Base-by-base conservation (phyloP, 1,284 basidiomycete genomes). In the Phellinidium pouzarii region DNA sequence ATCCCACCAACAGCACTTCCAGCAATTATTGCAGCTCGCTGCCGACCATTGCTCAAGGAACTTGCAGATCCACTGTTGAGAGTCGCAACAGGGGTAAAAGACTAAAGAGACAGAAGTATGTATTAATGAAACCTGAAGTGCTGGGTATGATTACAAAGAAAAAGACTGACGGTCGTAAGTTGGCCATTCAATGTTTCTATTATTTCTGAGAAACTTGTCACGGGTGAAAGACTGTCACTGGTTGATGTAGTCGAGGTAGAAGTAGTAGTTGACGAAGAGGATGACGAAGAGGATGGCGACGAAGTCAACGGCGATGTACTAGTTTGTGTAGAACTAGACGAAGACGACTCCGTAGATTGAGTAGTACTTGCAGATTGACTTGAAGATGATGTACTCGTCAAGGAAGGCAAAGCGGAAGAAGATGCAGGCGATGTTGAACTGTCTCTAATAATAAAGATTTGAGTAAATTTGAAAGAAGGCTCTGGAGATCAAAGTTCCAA, bases 1-100 rank as follows among this genome's bases (percentile, higher is more conserved):
- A 68, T 65, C 12, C 66, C 74, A n/a, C 73, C 77, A 17, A 72
- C 69, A 42, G 73, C 68, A 3, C 68, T 64, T 6, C 77, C 78
- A 0, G 69, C 71, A 37, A 80, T 76, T 55, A 77, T 65, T 45
- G 68, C 68, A 0, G 70, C 71, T 43, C 69, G 70, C 3, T 63
- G 36, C 6, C 51, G 46, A 1, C 63, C 55, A 7, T 54, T 48
- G 14, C 56, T 19, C 1, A 8, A 4, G 20, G 29, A n/a, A 31
- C 52, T 43, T 4, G 44, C 22, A 3, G 53, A 34, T 1, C 55
- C 44, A 3, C 44, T 42, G 41, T 58, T 55, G 45, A 53, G 36
- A 7, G 66, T 67, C 20, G 66, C 65, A 37, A 67, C 60, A 4
- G 62, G 61, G 19, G 59, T 59, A 27, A 57, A 50, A 23, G 63